Conservation (phyloP, 2,329 filamentous ascomycete species). For the Parafenestella ontariensis region DNA sequence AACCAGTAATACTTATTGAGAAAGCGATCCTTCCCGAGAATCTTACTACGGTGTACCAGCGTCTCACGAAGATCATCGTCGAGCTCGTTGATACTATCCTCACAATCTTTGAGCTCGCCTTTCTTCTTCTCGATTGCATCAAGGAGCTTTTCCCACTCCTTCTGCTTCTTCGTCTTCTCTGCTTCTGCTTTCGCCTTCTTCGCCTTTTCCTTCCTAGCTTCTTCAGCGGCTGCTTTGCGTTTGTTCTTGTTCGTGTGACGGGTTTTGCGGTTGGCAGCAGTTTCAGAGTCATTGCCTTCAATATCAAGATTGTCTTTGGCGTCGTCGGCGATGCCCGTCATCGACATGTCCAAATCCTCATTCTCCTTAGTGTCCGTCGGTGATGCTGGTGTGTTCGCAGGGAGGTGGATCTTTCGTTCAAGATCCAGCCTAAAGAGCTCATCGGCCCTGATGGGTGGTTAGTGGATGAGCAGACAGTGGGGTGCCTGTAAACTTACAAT, state of each 20-base stretch:
- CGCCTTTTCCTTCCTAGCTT: conserved; percentile 69
- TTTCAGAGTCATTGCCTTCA: conserved; percentile 69
- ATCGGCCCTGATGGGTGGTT: conserved; percentile 63
- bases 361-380: conserved; percentile 58
- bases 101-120: conserved; percentile 77
- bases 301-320: conserved; percentile 68
- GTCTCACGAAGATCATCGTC: conserved; percentile 94
- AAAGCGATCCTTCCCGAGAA: conserved; percentile 92
- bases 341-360: conserved; percentile 67
- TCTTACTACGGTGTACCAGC: conserved; percentile 87
- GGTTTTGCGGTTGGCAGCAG: conserved; percentile 67
- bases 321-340: conserved; percentile 62
- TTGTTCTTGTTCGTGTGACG: conserved; percentile 70
- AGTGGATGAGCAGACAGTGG: neutral
- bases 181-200: conserved; percentile 67
- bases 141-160: conserved; percentile 85
- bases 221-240: conserved; percentile 73
- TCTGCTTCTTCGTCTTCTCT: conserved; percentile 74
- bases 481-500: conserved; percentile 54
- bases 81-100: conserved; percentile 82
- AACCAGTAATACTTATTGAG: conserved; percentile 99
- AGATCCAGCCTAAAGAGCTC: conserved; percentile 75
- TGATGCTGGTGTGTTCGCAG: conserved; percentile 73
- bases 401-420: conserved; percentile 74
- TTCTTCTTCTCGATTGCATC: conserved; percentile 91